Percentiles rank a stretch among this genome's conserved stretches.
Conservation (phyloP, 2,329 filamentous ascomycete species). For the Sarocladium oryzae region DNA sequence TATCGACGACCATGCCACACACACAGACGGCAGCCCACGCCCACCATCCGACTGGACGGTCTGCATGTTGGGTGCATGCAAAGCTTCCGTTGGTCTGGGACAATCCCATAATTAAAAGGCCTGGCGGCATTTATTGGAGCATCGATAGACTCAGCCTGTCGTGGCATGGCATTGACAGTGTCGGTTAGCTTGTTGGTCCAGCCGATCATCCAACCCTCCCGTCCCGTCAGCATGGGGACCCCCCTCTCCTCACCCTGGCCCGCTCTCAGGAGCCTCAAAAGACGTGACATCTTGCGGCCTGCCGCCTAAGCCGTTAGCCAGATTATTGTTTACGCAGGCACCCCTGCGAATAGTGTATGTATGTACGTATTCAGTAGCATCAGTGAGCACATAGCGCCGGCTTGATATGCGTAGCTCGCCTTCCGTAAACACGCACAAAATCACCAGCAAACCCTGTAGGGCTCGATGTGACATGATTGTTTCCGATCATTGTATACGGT, state of each 20-base stretch:
- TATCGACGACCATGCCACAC: not conserved
- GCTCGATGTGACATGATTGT: no score
- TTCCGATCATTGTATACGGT: no score
- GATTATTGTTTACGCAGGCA: no score
- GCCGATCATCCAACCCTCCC: not conserved
- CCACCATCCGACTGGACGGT: not conserved
- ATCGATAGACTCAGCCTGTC: not conserved
- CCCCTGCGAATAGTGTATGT: no score
- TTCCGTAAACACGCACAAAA: no score
- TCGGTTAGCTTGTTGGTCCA: not conserved
- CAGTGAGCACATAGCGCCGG: no score
- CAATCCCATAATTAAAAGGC: no score
- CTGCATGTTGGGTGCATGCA: not conserved
- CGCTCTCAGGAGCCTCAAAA: not conserved
- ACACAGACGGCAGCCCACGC: not conserved
- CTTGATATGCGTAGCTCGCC: no score
- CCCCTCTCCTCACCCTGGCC: not conserved
- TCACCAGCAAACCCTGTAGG: no score
- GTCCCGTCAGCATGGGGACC: slow-evolving; percentile 3
- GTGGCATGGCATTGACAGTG: not conserved
- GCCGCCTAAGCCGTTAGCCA: no score
- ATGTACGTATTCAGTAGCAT: no score
- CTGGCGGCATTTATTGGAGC: not conserved
- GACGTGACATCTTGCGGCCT: no score
- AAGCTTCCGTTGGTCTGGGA: not conserved